Percentiles rank a stretch among this genome's conserved stretches.
Conservation (phyloP, 2,329 filamentous ascomycete genomes). For the Hypoxylon sp. region DNA sequence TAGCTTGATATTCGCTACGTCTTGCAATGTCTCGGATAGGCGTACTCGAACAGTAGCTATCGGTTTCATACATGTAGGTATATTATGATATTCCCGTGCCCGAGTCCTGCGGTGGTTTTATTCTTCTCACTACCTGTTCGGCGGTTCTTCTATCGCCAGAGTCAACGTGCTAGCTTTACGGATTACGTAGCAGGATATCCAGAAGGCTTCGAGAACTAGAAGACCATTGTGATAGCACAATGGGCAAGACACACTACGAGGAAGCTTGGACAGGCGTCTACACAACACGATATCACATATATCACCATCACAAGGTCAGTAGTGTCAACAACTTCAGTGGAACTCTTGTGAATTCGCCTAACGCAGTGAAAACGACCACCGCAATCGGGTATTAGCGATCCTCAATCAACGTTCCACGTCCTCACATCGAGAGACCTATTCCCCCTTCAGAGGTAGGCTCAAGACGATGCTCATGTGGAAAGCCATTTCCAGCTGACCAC, state of each 20-base stretch:
- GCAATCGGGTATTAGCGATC: conserved; percentile 68
- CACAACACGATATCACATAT: background rate
- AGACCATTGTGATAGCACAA: background rate
- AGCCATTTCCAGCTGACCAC: conserved; percentile 67
- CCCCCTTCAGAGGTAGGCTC: conserved; percentile 43
- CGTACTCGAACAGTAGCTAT: no score
- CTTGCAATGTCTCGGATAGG: no score
- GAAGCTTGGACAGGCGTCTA: background rate
- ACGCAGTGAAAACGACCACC: conserved; percentile 61
- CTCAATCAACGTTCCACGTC: conserved; percentile 70
- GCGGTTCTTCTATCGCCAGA: no score
- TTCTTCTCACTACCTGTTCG: no score
- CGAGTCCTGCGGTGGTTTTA: no score
- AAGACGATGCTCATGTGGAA: conserved; percentile 63
- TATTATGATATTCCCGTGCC: no score
- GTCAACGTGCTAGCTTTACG: no score
- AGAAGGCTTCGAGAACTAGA: background rate
- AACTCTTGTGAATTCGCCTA: conserved; percentile 69
- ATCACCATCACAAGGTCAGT: conserved; percentile 4
- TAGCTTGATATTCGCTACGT: no score
- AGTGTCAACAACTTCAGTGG: conserved; percentile 47
- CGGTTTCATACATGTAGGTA: no score
- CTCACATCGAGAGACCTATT: conserved; percentile 56
- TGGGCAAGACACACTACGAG: background rate
- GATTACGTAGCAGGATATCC: no score